Percentiles rank a stretch among this genome's conserved stretches.
Conservation (phyloP, 371 early-diverging fungal species). For the Circinella minor region DNA sequence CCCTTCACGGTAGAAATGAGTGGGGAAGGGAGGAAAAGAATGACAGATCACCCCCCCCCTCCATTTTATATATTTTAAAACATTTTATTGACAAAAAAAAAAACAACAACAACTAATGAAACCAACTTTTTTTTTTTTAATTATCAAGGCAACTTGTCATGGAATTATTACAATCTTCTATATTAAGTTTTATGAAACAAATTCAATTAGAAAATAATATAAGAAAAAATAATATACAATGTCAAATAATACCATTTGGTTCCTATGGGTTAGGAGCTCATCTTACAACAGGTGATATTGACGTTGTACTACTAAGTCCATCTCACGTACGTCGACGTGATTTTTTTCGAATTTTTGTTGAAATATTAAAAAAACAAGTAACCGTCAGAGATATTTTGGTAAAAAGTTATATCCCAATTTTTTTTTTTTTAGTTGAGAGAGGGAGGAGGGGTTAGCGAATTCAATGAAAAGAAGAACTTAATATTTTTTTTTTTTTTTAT, state of each 20-base stretch:
- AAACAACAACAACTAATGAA: no score
- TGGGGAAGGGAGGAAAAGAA: no score
- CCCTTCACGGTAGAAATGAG: no score
- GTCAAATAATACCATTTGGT: slow-evolving; percentile 40
- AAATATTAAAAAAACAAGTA: slow-evolving; percentile 22
- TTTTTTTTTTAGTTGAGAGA: background rate
- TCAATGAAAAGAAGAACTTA: background rate
- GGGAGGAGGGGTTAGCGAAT: background rate
- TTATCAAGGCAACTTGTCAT: slow-evolving; percentile 19
- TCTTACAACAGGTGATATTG: slow-evolving; percentile 38
- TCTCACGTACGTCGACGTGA: slow-evolving; percentile 21
- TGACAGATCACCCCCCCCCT: no score
- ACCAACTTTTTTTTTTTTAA: no score
- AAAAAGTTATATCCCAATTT: background rate
- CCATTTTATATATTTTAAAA: no score
- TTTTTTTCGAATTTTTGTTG: slow-evolving; percentile 30
- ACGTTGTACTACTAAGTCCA: slow-evolving; percentile 36
- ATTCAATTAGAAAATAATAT: slow-evolving; percentile 13
- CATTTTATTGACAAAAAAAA: no score
- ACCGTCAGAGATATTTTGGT: slow-evolving; percentile 21
- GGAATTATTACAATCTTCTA: slow-evolving; percentile 14
- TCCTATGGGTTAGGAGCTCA: slow-evolving; percentile 46
- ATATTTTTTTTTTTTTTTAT: background rate
- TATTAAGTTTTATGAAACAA: slow-evolving; percentile 7
- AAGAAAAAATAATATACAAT: slow-evolving; percentile 15